Percentiles rank a stretch among this genome's conserved stretches.
Evolutionary conservation across 2,329 filamentous ascomycete genomes (phyloP).

Genomic region (Biscogniauxia marginata): DNA sequence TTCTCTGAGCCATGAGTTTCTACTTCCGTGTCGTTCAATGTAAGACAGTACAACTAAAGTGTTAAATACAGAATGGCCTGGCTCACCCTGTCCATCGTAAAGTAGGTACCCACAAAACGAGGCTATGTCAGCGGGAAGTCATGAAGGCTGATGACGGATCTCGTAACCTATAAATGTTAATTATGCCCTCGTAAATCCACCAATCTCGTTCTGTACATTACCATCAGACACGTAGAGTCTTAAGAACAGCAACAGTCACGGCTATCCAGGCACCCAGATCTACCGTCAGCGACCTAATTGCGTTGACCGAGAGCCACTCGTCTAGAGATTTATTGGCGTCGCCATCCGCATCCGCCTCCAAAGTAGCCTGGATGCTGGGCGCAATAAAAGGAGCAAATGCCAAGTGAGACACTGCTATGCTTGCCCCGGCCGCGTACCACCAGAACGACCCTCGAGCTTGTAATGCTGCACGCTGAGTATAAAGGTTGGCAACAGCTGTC

Average conservation of each 20-base stretch:
- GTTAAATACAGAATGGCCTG: too few relatives aligned
- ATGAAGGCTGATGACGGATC: too few relatives aligned
- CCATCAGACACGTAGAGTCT: background rate
- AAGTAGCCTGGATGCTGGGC: background rate
- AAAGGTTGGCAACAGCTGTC: background rate
- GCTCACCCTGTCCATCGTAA: too few relatives aligned
- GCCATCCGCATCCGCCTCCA: background rate
- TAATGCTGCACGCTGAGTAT: background rate
- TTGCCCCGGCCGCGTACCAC: background rate
- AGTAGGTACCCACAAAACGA: too few relatives aligned
- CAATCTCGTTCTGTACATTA: too few relatives aligned
- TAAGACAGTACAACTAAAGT: too few relatives aligned
- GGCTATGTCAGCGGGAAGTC: too few relatives aligned
- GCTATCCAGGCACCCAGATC: background rate
- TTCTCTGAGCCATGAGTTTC: too few relatives aligned
- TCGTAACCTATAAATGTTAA: too few relatives aligned
- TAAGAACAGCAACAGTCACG: background rate
- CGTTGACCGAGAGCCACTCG: background rate
- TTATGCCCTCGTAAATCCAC: too few relatives aligned
- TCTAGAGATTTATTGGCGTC: background rate
- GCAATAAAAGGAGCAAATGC: background rate
- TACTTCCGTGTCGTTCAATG: too few relatives aligned
- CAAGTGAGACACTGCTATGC: background rate
- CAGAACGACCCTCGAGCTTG: background rate
- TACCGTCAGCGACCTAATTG: background rate